phyloP scores from a whole-genome alignment of 202 grass and related monocot species.

The Eragrostis tef region DNA sequence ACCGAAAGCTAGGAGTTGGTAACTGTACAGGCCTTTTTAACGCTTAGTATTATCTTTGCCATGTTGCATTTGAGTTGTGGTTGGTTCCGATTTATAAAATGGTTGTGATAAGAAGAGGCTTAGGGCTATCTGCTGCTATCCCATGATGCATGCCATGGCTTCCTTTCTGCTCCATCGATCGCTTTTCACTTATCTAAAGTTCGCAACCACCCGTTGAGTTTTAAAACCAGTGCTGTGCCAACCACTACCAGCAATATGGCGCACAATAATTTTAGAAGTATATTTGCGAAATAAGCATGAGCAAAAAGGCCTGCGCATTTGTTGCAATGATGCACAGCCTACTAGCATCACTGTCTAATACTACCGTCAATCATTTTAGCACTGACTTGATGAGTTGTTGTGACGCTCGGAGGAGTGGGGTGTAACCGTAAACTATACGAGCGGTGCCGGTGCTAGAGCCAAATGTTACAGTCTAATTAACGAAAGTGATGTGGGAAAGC shows the following conservation, averaged over 20 bases:
- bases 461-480: not conserved
- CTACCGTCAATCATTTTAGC: conserved; percentile 25
- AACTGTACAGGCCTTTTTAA: not conserved
- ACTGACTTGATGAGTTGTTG: conserved; percentile 2
- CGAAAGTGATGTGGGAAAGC: not conserved
- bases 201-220: conserved; percentile 21
- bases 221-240: conserved; percentile 39
- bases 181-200: conserved; percentile 27
- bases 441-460: not conserved
- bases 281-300: conserved; percentile 11
- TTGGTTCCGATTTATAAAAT: conserved; percentile 32
- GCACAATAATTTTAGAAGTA: conserved; percentile 16
- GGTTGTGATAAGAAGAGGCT: not conserved
- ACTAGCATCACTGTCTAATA: conserved; percentile 9
- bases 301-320: conserved; percentile 1
- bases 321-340: conserved; percentile 19
- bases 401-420: not conserved
- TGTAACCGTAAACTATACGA: not conserved
- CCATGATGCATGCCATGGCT: conserved; percentile 4
- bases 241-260: conserved; percentile 39
- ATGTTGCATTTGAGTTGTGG: not conserved
- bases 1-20: conserved; percentile 33
- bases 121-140: not conserved
- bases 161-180: conserved; percentile 6
- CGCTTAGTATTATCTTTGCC: not conserved